Percentiles rank a stretch among this genome's conserved stretches.
Evolutionary conservation across 495 filamentous ascomycete genomes (phyloP).

Genomic region (Bacidia rubella): DNA sequence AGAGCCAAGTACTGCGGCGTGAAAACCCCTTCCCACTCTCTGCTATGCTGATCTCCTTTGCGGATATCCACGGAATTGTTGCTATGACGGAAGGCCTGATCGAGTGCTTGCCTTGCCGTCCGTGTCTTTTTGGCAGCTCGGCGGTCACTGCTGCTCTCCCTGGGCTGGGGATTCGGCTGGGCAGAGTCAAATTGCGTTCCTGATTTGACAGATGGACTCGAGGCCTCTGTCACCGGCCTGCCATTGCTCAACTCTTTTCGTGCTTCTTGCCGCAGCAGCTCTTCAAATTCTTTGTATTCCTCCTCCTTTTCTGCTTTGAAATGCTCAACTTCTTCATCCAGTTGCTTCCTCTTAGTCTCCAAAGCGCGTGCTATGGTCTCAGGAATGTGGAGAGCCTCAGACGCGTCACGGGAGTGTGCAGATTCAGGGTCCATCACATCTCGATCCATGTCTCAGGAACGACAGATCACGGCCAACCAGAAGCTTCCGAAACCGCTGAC

Average conservation of each 20-base stretch:
- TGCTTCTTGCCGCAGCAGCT: conserved; percentile 6
- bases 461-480: background rate
- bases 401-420: background rate
- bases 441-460: background rate
- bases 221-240: background rate
- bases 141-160: background rate
- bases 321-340: conserved; percentile 21
- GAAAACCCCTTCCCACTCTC: conserved; percentile 46
- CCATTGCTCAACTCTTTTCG: background rate
- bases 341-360: conserved; percentile 17
- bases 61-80: background rate
- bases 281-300: conserved; percentile 17
- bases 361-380: conserved; percentile 3
- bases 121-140: background rate
- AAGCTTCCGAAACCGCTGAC: background rate
- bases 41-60: background rate
- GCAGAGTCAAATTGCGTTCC: background rate
- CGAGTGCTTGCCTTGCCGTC: background rate
- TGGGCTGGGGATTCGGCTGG: background rate
- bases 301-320: conserved; percentile 20
- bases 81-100: conserved; percentile 4
- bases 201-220: no score
- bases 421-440: background rate
- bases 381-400: background rate
- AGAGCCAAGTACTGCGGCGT: conserved; percentile 46